A percentile compares a stretch with the other conserved stretches of the same genome.
Conservation (phyloP, 495 filamentous ascomycete genomes). For the Xylona heveae region DNA sequence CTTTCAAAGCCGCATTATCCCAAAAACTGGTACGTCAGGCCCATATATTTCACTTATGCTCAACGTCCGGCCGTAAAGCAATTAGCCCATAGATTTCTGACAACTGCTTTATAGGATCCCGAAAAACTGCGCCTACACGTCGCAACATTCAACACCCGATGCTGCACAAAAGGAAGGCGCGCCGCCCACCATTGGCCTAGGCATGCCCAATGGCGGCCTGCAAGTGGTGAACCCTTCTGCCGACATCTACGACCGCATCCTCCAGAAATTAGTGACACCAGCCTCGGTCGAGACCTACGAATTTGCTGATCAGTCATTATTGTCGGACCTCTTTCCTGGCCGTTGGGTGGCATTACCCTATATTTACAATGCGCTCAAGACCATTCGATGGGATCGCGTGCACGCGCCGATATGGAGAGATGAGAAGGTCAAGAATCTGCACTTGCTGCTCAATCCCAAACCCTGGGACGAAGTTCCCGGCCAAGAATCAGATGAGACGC, state of each 20-base stretch:
- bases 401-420: constrained; percentile 59
- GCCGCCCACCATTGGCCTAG: constrained; percentile 28
- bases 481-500: constrained; percentile 27
- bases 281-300: constrained; percentile 29
- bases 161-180: constrained; percentile 33
- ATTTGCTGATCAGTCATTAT: constrained; percentile 57
- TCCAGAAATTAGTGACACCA: constrained; percentile 21
- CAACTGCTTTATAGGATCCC: constrained; percentile 25
- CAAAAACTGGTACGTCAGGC: constrained; percentile 31
- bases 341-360: constrained; percentile 60
- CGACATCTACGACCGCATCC: constrained; percentile 32
- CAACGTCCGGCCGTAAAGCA: no score
- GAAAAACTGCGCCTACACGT: constrained; percentile 53
- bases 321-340: constrained; percentile 40
- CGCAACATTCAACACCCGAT: constrained; percentile 36
- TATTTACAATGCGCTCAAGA: constrained; percentile 68
- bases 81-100: no score
- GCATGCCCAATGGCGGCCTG: constrained; percentile 53
- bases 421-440: constrained; percentile 53
- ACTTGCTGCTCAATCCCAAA: constrained; percentile 63
- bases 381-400: constrained; percentile 42
- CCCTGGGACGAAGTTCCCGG: constrained; percentile 50
- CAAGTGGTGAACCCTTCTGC: constrained; percentile 46
- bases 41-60: no score
- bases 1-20: constrained; percentile 58